These are phyloP conservation scores for Cinnamomum micranthum DNA, from an alignment of 164 flowering plant species.

Conservation along the genomic window DNA sequence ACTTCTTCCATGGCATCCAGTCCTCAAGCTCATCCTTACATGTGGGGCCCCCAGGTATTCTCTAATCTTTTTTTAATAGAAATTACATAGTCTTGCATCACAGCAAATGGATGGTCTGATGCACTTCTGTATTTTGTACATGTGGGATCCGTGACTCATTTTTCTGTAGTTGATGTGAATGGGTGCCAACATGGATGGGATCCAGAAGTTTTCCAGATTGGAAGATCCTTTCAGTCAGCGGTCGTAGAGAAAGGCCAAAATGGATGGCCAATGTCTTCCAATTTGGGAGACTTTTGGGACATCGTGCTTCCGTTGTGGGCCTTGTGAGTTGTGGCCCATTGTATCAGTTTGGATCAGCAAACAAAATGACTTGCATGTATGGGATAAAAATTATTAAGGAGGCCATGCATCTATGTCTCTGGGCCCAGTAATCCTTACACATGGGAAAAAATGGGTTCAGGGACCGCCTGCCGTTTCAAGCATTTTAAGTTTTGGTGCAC, in stretches of 20 bases:
- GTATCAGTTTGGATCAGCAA: background rate
- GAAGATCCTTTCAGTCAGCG: too few relatives aligned
- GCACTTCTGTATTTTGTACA: background rate
- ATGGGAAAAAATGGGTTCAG: too few relatives aligned
- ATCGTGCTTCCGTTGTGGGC: background rate
- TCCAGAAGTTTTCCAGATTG: background rate
- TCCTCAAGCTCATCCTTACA: slow-evolving; percentile 33
- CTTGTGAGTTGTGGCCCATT: background rate
- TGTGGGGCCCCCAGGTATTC: slow-evolving; percentile 34
- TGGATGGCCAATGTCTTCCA: background rate
- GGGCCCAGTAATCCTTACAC: too few relatives aligned
- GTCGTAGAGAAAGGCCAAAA: background rate
- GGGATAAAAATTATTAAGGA: too few relatives aligned
- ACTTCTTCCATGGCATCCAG: slow-evolving; percentile 25
- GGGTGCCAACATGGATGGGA: background rate
- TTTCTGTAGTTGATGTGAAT: background rate
- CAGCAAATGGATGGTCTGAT: background rate
- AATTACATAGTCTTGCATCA: background rate
- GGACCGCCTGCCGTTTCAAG: too few relatives aligned
- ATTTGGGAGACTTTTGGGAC: background rate
- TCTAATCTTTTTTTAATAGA: background rate
- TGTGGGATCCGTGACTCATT: background rate
- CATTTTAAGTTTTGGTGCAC: too few relatives aligned
- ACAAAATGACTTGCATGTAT: background rate
- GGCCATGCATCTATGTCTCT: too few relatives aligned